Base-by-base conservation (phyloP, 768 basidiomycete genomes). In the Lentinula boryana region DNA sequence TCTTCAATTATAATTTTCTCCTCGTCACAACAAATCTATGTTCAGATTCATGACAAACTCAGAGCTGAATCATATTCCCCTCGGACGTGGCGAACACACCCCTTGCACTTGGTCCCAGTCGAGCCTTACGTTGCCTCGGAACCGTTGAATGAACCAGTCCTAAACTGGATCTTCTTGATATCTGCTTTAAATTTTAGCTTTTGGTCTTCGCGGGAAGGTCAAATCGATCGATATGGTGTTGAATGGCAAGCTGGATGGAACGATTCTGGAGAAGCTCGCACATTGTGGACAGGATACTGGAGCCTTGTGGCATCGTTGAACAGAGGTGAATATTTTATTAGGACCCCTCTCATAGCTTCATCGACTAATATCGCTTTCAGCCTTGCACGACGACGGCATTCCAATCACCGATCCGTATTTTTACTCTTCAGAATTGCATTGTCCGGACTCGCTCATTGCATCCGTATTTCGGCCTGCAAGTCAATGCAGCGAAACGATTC, bases 111-210 rank as follows among this genome's bases (percentile, higher is more conserved):
- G 40, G 81, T 82, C 66, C 89, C 93, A 7, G 75, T 82, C 0
- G 86, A 89, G 63, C 84, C 85, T 0, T 85, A 85, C 71, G 73
- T 79, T 62, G 69, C 81, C 8, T 66, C 73, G 12, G 72, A 86
- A 58, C 80, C 85, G 7, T 71, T 77, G 61, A 89, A 84, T 41
- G 81, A 76, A 68, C 72, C 76, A 44, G 82, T 80, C 51, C 75
- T 95, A 32, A 77, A 94, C 73, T 95, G 93, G 93, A 87, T 95
- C 61, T 95, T 95, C 72, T 82, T 91, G 62, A 86, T 95, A 44
- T 93, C 89, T 2, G 82, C 87, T 15, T 80, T 93, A 55, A 96
- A 93, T 71, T 96, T 92, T 72, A 90, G 83, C 67, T 96, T 92
- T 71, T 95, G 95, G 94, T 93, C 88, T 0, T 85, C 87, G 68